phyloP scores from a whole-genome alignment of 768 basidiomycete species.

The Suillus variegatus region DNA sequence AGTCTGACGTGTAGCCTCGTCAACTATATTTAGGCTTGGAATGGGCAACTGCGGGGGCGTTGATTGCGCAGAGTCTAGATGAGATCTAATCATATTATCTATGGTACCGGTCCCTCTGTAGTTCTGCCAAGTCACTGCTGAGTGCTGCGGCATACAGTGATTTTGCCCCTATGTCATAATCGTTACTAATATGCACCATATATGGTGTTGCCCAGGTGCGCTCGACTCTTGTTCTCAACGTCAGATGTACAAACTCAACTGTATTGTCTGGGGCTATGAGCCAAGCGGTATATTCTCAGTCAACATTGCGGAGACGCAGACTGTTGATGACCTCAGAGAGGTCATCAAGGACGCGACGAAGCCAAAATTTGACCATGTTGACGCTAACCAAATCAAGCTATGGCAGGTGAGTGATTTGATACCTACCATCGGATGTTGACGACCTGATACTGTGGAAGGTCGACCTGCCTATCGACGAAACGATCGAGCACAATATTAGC shows the following conservation, averaged over 20 bases:
- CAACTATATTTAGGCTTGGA: too few species aligned
- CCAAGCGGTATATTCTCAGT: neutral
- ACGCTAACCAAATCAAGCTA: neutral
- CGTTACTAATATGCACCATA: neutral
- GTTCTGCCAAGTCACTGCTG: too few species aligned
- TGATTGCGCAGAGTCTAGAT: too few species aligned
- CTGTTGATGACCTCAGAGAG: neutral
- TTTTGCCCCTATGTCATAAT: neutral
- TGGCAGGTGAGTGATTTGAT: neutral
- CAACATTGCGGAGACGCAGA: neutral
- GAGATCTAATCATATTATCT: too few species aligned
- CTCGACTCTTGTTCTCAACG: neutral
- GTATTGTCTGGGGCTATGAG: neutral
- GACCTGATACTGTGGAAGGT: neutral
- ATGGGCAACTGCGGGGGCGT: too few species aligned
- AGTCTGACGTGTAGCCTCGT: neutral
- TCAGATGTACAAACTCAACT: neutral
- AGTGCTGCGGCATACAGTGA: neutral
- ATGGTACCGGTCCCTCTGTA: too few species aligned
- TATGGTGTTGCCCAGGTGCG: neutral
- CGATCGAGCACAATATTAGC: neutral
- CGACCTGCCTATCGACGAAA: neutral
- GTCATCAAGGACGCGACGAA: neutral
- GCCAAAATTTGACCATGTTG: neutral
- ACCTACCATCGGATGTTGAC: neutral